Percentiles rank a stretch among this genome's conserved stretches.
Conservation (phyloP, 305 asterid genomes). For the Fraxinus latifolia region DNA sequence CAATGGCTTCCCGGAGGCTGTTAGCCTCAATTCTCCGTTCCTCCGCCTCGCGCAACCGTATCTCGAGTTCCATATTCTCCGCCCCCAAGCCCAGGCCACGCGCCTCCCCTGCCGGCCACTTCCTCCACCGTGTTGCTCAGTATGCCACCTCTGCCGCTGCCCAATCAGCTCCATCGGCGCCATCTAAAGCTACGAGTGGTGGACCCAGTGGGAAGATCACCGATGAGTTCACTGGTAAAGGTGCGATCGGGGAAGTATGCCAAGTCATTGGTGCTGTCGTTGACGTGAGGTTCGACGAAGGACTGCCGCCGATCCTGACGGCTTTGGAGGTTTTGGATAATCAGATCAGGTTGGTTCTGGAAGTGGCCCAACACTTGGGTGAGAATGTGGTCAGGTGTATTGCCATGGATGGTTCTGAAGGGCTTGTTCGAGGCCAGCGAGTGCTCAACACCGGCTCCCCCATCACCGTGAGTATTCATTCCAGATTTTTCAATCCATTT, state of each 20-base stretch:
- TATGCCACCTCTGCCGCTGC: conserved; percentile 72
- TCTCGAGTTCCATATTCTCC: conserved; percentile 48
- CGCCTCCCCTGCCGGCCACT: conserved; percentile 60
- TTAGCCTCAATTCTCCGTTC: conserved; percentile 75
- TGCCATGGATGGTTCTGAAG: conserved; percentile 99
- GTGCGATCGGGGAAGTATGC: conserved; percentile 74
- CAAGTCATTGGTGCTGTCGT: conserved; percentile 98
- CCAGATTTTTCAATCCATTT: not conserved
- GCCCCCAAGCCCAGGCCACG: conserved; percentile 43
- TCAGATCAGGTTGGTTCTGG: conserved; percentile 89
- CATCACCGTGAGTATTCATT: conserved; percentile 63
- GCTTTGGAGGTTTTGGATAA: conserved; percentile 85
- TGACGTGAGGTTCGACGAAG: conserved; percentile 78
- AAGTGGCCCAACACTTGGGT: conserved; percentile 95
- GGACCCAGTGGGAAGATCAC: conserved; percentile 61
- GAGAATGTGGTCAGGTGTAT: conserved; percentile 87
- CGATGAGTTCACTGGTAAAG: conserved; percentile 77
- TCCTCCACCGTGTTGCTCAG: conserved; percentile 65
- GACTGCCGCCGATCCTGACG: conserved; percentile 88
- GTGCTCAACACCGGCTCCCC: conserved; percentile 97
- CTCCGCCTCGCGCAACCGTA: conserved; percentile 45
- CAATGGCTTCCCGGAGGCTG: conserved; percentile 94
- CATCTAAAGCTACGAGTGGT: conserved; percentile 25
- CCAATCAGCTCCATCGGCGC: conserved; percentile 29
- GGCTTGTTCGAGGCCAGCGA: conserved; percentile 86